Evolutionary conservation across 192 early-diverging fungal species (phyloP), one percentile per base, ranked within the genome.

Genomic region (Piromyces finnis): DNA sequence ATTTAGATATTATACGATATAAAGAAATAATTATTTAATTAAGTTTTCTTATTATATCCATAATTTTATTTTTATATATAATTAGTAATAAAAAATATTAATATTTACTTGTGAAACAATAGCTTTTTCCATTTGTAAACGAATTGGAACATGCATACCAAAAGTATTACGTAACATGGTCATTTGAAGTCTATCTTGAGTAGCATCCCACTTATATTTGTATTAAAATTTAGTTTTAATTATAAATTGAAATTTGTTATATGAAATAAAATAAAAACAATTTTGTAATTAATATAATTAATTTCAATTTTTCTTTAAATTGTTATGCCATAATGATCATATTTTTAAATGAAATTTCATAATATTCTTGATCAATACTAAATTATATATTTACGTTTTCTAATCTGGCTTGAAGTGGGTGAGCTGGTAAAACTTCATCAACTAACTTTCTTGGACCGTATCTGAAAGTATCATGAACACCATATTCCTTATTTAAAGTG

Each of bases 121-220:
- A 78, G 85, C 88, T 78, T 91, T 88, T 83, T 98, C 96, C 96
- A 98, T 98, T 82, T 95, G 92, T 84, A 95, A 86, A 82, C 94
- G 92, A 83, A 99, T 87, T 32, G 96, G 97, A n/a, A 93, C 93
- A 83, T 97, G 95, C 79, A 95, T 86, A 29, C 96, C 97, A 83
- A 95, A 94, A 27, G 92, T 81, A 81, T 90, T 88, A 77, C 94
- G 91, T 78, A 92, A 91, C 90, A 97, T 88, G 78, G 90, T 88
- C 81, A 95, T 85, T 84, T 95, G 94, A 30, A 94, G 87, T 81
- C 93, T 88, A 77, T 89, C 85, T 85, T 95, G 95, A 78, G 95
- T 94, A 84, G 87, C 88, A 59, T 94, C 88, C 95, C 95, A 97
- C 93, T 95, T 79, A 39, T 30, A n/a, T n/a, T n/a, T 39, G 17